Percentiles rank a stretch among this genome's conserved stretches.
Conservation (phyloP, 2,329 filamentous ascomycete species). For the Aspergillus neoniger region DNA sequence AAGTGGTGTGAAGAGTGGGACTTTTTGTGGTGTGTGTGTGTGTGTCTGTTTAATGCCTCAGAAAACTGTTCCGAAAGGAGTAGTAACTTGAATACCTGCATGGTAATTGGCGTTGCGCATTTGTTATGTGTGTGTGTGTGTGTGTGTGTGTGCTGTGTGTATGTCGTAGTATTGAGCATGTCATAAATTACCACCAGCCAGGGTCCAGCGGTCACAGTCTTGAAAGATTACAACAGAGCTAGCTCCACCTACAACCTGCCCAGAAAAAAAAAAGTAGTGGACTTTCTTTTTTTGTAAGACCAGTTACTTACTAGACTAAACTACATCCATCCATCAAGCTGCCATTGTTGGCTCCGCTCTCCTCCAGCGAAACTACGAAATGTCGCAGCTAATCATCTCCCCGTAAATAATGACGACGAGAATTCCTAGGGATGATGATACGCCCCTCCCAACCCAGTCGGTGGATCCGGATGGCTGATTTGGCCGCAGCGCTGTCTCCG, state of each 20-base stretch:
- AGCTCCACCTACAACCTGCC: background rate
- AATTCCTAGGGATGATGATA: slow-evolving; percentile 43
- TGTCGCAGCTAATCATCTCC: slow-evolving; percentile 2
- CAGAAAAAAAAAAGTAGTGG: too few relatives aligned
- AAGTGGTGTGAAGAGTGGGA: slow-evolving; percentile 2
- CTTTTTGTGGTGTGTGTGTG: too few relatives aligned
- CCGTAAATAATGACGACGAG: slow-evolving; percentile 33
- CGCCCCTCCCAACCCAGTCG: slow-evolving; percentile 15
- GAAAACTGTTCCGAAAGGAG: background rate
- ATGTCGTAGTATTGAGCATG: background rate
- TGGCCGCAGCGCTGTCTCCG: background rate
- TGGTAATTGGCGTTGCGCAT: background rate
- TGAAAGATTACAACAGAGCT: background rate
- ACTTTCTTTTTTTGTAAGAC: too few relatives aligned
- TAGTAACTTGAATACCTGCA: background rate
- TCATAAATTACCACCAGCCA: slow-evolving; percentile 3
- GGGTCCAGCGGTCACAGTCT: background rate
- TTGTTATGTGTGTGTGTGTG: background rate
- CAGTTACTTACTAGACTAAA: too few relatives aligned
- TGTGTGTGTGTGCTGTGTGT: background rate
- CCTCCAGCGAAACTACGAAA: too few relatives aligned
- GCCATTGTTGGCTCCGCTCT: slow-evolving; percentile 8
- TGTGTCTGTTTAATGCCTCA: slow-evolving; percentile 2
- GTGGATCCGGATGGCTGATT: slow-evolving; percentile 27
- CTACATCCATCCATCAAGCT: background rate